These are phyloP conservation scores for Phaseolus coccineus DNA, from an alignment of 331 rosid genomes.

Conservation along the genomic window DNA sequence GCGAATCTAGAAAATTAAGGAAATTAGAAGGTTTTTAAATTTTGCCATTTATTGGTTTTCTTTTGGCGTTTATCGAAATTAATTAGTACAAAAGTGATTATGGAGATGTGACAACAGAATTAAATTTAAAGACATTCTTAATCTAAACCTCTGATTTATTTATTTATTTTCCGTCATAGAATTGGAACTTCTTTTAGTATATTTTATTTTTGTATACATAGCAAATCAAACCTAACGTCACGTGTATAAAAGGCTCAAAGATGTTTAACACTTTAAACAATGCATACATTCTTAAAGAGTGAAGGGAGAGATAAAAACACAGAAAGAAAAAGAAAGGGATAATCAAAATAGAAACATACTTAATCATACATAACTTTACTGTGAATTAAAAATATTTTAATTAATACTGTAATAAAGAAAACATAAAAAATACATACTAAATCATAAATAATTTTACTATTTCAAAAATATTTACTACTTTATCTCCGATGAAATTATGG, in stretches of 20 bases:
- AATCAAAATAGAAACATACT: too few species aligned
- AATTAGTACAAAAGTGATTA: background rate
- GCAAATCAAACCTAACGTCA: slow-evolving; percentile 15
- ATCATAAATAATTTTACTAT: too few species aligned
- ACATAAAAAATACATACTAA: too few species aligned
- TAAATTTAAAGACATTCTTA: background rate
- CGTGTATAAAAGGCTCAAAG: slow-evolving; percentile 11
- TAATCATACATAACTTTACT: too few species aligned
- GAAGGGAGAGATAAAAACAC: too few species aligned
- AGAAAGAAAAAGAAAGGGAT: too few species aligned
- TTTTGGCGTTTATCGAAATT: background rate
- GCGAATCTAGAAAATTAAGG: background rate
- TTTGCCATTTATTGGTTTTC: background rate
- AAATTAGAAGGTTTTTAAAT: background rate
- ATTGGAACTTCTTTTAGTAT: slow-evolving; percentile 11
- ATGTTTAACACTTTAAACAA: background rate
- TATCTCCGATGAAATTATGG: slow-evolving; percentile 38
- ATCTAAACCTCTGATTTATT: background rate
- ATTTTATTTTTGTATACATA: background rate
- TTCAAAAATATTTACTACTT: background rate
- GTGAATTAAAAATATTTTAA: too few species aligned
- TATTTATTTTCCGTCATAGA: background rate
- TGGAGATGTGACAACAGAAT: background rate
- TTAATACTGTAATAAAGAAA: too few species aligned
- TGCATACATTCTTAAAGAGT: background rate